Conservation (phyloP, 2,329 filamentous ascomycete species). For the Colletotrichum sp. region DNA sequence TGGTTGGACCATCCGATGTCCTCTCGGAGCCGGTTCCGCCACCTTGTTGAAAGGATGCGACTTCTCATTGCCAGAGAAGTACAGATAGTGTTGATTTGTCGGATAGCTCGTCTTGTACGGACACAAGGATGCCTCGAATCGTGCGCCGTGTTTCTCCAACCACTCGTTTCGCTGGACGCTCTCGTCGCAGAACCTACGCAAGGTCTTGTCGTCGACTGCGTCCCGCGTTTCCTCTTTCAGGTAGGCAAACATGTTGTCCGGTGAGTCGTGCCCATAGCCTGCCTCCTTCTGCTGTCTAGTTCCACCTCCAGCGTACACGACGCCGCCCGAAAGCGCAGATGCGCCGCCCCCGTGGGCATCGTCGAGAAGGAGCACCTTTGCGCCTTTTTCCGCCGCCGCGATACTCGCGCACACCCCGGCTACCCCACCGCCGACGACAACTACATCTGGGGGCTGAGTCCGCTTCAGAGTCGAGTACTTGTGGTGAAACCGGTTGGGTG, state of each 20-base stretch:
- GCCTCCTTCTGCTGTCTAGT: conserved; percentile 18
- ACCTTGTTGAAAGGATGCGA: background rate
- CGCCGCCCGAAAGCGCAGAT: conserved; percentile 18
- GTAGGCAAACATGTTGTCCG: conserved; percentile 22
- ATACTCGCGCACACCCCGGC: conserved; percentile 4
- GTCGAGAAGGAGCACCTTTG: conserved; percentile 12
- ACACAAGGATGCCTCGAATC: conserved; percentile 13
- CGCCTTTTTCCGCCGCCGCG: conserved; percentile 13
- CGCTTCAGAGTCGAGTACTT: background rate
- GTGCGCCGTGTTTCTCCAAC: conserved; percentile 18
- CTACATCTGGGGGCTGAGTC: background rate
- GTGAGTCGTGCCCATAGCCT: conserved; percentile 15
- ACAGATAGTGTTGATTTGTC: background rate
- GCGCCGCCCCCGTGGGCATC: background rate
- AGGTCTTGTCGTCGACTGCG: conserved; percentile 15
- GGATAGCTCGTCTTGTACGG: conserved; percentile 23
- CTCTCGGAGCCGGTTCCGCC: conserved; percentile 9
- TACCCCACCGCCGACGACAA: background rate
- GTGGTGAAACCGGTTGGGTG: background rate
- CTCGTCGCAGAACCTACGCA: conserved; percentile 21
- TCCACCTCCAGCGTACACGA: conserved; percentile 22
- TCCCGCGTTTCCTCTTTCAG: conserved; percentile 11
- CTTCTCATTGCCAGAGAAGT: conserved; percentile 17
- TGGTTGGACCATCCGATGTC: background rate
- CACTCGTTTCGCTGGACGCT: conserved; percentile 18